Base-by-base conservation (phyloP, 1,284 basidiomycete genomes). In the Fistulinella staudtii region DNA sequence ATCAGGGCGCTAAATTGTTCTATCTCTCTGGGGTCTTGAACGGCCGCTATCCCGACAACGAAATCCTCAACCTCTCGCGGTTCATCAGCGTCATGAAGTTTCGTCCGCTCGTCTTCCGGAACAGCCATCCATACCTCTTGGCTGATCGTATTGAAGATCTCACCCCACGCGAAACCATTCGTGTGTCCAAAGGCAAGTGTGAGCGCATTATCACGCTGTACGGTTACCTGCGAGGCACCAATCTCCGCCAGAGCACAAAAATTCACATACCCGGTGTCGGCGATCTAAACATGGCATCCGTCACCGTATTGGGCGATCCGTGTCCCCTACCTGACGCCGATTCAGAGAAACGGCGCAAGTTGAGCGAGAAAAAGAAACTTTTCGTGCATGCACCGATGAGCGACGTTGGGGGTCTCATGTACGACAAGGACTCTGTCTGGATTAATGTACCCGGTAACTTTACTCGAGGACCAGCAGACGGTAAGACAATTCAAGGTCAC, bases 41-140 rank as follows among this genome's bases (percentile, higher is more conserved):
- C 57, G 95, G 95, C 11, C 89, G 96, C 28, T 99, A 99, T 63
- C 96, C 96, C 18, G 96, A 99, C 67, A 83, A 81, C 20, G 96
- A 99, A 70, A 94, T 98, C 56, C 81, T 94, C 58, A 97, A 99
- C 59, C 82, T 99, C 39, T 89, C 88, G 13, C 85, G 93, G 28
- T 99, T 99, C 75, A 93, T 99, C 59, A 84, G 85, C 40, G 93
- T 98, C 51, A 97, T 98, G 85, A 99, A 99, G 67, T 99, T 99
- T 74, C 85, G 96, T 20, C 96, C 96, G 1, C 81, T 99, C 49
- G 78, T 96, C 36, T 99, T 98, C 74, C 81, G 96, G 45, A 99
- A 99, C 61, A 73, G 80, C 3, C 96, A 99, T 65, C 90, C 96
- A 0, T 98, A 98, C 70, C 75, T 99, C 39, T 79, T 99, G n/a